Conservation (phyloP, 1,139 yeast species). For the Sugiyamaella xylanicola region DNA sequence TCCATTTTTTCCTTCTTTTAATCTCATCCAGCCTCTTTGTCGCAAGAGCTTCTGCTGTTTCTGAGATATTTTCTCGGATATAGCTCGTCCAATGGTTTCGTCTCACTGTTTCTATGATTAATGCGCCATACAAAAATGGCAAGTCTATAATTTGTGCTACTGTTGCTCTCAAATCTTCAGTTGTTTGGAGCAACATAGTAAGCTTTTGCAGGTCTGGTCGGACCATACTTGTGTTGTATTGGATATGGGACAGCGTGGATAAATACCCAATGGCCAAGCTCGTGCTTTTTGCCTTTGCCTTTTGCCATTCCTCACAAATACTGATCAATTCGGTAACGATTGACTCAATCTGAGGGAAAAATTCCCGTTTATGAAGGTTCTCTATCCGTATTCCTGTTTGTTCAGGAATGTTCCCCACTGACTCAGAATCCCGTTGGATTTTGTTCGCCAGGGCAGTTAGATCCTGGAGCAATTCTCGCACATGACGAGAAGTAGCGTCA, state of each 20-base stretch:
- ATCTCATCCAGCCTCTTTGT: slow-evolving; percentile 61
- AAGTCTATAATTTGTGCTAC: slow-evolving; percentile 65
- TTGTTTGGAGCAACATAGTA: slow-evolving; percentile 40
- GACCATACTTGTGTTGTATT: slow-evolving; percentile 37
- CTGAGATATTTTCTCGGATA: slow-evolving; percentile 52
- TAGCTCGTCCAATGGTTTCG: slow-evolving; percentile 68
- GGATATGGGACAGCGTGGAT: slow-evolving; percentile 38
- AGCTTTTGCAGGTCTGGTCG: slow-evolving; percentile 39
- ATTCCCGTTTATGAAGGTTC: slow-evolving; percentile 31
- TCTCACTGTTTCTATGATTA: slow-evolving; percentile 68
- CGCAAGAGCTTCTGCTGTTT: slow-evolving; percentile 62
- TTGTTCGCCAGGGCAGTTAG: slow-evolving; percentile 35
- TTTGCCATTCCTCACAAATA: slow-evolving; percentile 25
- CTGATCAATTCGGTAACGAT: slow-evolving; percentile 33
- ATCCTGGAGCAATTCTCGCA: slow-evolving; percentile 34
- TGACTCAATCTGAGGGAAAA: slow-evolving; percentile 33
- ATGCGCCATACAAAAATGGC: slow-evolving; percentile 79
- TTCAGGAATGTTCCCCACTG: slow-evolving; percentile 34
- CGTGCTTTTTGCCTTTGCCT: slow-evolving; percentile 28
- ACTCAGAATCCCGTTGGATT: slow-evolving; percentile 36
- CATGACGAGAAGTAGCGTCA: slow-evolving; percentile 14
- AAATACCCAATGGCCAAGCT: slow-evolving; percentile 29
- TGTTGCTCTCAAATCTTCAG: slow-evolving; percentile 49
- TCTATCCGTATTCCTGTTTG: slow-evolving; percentile 7
- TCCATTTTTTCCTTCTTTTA: slow-evolving; percentile 63